Evolutionary conservation across 768 basidiomycete genomes (phyloP).

Genomic region (Calocera viscosa): DNA sequence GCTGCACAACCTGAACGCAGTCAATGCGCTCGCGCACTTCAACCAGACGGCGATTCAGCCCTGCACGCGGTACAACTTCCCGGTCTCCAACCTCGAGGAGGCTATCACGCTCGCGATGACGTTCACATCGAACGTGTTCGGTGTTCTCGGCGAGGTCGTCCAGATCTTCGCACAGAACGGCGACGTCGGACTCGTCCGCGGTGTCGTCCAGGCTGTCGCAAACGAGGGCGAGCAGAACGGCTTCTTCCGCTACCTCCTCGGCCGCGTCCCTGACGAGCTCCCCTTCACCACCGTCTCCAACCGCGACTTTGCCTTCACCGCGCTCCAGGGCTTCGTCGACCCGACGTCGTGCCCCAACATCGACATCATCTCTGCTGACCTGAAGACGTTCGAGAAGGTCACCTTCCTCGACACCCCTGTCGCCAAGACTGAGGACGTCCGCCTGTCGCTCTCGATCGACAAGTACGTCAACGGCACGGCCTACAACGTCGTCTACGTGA

Average conservation of each 20-base stretch:
- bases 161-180: neutral
- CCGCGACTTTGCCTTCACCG: constrained; percentile 6
- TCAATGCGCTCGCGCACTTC: constrained; percentile 8
- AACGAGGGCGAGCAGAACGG: constrained; percentile 15
- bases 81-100: constrained; percentile 1
- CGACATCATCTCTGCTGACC: neutral
- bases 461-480: constrained; percentile 4
- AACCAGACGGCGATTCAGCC: constrained; percentile 4
- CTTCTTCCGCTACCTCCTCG: constrained; percentile 11
- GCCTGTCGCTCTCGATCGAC: neutral
- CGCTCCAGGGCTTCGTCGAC: neutral
- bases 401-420: neutral
- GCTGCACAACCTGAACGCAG: constrained; percentile 4
- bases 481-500: constrained; percentile 5
- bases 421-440: neutral
- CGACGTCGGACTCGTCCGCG: constrained; percentile 10
- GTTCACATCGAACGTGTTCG: constrained; percentile 13
- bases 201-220: constrained; percentile 9
- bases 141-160: constrained; percentile 12
- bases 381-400: constrained; percentile 7
- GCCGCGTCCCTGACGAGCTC: neutral
- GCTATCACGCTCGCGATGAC: constrained; percentile 12
- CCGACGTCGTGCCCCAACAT: neutral
- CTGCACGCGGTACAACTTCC: constrained; percentile 12
- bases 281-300: constrained; percentile 7